Base-by-base conservation (phyloP, 2,329 filamentous ascomycete genomes). In the Zasmidium angulare region DNA sequence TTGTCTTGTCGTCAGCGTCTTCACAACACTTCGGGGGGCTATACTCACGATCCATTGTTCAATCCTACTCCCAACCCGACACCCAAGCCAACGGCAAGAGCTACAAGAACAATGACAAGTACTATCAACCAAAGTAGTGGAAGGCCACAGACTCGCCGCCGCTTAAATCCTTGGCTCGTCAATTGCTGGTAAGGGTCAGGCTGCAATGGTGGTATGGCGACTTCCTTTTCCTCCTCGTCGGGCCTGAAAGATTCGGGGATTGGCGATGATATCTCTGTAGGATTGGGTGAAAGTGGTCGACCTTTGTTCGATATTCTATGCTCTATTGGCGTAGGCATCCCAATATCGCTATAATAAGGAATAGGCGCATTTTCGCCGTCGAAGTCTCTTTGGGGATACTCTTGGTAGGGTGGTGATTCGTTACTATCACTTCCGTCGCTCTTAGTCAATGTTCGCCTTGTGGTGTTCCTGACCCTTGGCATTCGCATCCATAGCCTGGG, bases 1-100 rank as follows among this genome's bases (percentile, higher is more conserved):
- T 46, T 1, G 20, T 10, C 14, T 36, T 6, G 17, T 17, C 10
- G 3, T 53, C 19, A 56, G 53, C 22, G 3, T 31, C 26, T 26
- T 22, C 22, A 26, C 43, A 21, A 12, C 9, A 24, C 26, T 50
- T 48, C 14, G 59, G 61, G 23, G 6, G 36, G 11, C 59, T 62
- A 58, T 55, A 68, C 60, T 63, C 63, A 67, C 64, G 40, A 56
- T 19, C 67, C 57, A 3, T 66, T 72, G 24, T 69, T 72, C 14
- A 77, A 62, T 3, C 76, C 76, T 12, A 73, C 70, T 31, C 74
- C 74, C 7, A 77, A 65, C 3, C 71, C 75, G 7, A 75, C 69
- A 1, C 65, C 76, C 10, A 78, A 63, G 3, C 68, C 70, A 36
- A 77, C 57, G 0, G 72, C 61, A 46, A 69, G 63, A 36, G 73